phyloP scores from a whole-genome alignment of 176 grass and related monocot genomes.

The Guadua angustifolia region DNA sequence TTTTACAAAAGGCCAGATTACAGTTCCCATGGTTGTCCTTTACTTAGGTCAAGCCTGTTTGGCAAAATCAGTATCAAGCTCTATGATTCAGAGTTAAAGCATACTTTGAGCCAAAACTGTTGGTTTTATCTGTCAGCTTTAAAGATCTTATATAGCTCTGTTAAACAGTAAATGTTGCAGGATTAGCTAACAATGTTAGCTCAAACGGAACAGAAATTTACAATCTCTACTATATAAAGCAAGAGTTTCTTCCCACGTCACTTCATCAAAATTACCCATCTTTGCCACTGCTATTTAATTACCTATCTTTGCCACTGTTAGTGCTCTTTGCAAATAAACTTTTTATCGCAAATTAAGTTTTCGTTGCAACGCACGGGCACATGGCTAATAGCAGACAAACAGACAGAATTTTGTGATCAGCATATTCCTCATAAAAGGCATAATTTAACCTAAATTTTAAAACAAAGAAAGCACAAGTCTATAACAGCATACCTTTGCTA shows the following conservation, averaged over 20 bases:
- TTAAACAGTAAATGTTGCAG: not conserved
- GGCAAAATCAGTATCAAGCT: constrained; percentile 16
- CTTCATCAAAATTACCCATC: too few relatives aligned
- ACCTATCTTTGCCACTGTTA: too few relatives aligned
- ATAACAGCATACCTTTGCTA: constrained; percentile 52
- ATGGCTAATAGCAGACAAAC: constrained; percentile 25
- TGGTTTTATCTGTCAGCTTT: not conserved
- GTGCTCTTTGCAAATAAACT: too few relatives aligned
- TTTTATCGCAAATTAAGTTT: too few relatives aligned
- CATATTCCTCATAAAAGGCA: not conserved
- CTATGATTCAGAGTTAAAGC: constrained; percentile 5
- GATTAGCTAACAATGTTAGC: not conserved
- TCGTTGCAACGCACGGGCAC: too few relatives aligned
- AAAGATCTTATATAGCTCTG: not conserved
- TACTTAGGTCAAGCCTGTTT: not conserved
- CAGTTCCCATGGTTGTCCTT: constrained; percentile 7
- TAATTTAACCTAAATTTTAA: not conserved
- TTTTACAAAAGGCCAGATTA: too few relatives aligned
- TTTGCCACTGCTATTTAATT: too few relatives aligned
- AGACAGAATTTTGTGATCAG: not conserved
- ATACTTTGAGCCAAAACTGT: not conserved
- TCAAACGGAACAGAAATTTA: not conserved
- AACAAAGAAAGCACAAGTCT: constrained; percentile 23
- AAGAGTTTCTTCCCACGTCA: too few relatives aligned
- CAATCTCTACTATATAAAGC: too few relatives aligned